Percentiles rank a stretch among this genome's conserved stretches.
phyloP scores from a whole-genome alignment of 2,329 filamentous ascomycete species.

The Phyllosticta capitalensis region DNA sequence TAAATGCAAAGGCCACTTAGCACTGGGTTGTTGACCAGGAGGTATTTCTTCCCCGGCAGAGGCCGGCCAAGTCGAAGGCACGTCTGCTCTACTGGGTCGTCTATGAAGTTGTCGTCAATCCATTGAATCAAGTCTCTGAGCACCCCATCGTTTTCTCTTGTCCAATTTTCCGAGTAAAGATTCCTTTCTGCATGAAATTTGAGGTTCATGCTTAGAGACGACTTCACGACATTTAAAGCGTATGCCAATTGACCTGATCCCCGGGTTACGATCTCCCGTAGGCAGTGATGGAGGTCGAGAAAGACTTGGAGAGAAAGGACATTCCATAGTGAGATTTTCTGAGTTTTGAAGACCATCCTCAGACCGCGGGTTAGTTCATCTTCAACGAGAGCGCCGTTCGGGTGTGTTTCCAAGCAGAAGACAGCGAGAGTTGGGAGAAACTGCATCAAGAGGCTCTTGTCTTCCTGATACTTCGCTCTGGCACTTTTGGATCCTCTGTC shows the following conservation, averaged over 20 bases:
- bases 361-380: slow-evolving; percentile 25
- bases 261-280: slow-evolving; percentile 16
- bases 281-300: slow-evolving; percentile 27
- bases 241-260: slow-evolving; percentile 11
- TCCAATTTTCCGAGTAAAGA: slow-evolving; percentile 15
- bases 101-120: slow-evolving; percentile 11
- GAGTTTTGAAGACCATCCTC: slow-evolving; percentile 19
- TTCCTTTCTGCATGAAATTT: slow-evolving; percentile 13
- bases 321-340: slow-evolving; percentile 19
- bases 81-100: background rate
- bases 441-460: slow-evolving; percentile 24
- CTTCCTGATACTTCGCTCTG: slow-evolving; percentile 25
- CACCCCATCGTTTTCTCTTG: slow-evolving; percentile 13
- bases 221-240: slow-evolving; percentile 10
- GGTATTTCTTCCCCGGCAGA: slow-evolving; percentile 5
- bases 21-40: slow-evolving; percentile 16
- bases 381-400: slow-evolving; percentile 15
- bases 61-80: background rate
- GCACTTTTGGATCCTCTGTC: slow-evolving; percentile 21
- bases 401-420: slow-evolving; percentile 13
- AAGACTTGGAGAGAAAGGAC: slow-evolving; percentile 25
- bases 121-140: slow-evolving; percentile 10
- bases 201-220: slow-evolving; percentile 7
- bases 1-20: slow-evolving; percentile 31
- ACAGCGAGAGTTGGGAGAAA: slow-evolving; percentile 23